These are phyloP conservation scores for Pisolithus marmoratus DNA, from an alignment of 768 basidiomycete species.

Conservation along the genomic window DNA sequence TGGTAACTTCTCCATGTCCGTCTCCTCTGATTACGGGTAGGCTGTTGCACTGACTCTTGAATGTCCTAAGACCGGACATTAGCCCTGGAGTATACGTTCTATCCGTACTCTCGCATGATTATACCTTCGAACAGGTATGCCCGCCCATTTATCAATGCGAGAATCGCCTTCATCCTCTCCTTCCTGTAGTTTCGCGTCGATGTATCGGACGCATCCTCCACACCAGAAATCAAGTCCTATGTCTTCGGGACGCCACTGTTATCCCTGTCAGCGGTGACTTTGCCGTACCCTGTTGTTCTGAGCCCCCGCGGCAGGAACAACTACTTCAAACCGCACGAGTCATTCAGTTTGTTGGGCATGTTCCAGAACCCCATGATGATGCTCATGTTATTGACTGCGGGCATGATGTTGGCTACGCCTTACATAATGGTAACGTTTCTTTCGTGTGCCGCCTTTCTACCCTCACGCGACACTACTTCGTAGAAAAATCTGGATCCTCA, in stretches of 20 bases:
- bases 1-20: conserved; percentile 68
- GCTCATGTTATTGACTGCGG: conserved; percentile 62
- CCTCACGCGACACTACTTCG: conserved; percentile 4
- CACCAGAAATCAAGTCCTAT: conserved; percentile 56
- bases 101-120: conserved; percentile 61
- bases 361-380: conserved; percentile 83
- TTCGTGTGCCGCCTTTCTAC: background rate
- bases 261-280: conserved; percentile 46
- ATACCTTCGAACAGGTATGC: conserved; percentile 64
- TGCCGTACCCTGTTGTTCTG: conserved; percentile 60
- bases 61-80: conserved; percentile 51
- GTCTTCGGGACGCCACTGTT: conserved; percentile 63
- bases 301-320: conserved; percentile 47
- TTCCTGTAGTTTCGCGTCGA: conserved; percentile 62
- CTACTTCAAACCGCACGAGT: conserved; percentile 65
- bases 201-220: conserved; percentile 38
- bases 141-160: background rate
- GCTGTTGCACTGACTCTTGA: conserved; percentile 7
- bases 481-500: conserved; percentile 78
- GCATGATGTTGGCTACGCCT: conserved; percentile 67
- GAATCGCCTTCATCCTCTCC: conserved; percentile 3
- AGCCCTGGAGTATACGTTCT: conserved; percentile 65
- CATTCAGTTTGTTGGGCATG: conserved; percentile 72
- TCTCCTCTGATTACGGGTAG: background rate
- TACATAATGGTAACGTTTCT: conserved; percentile 57